Percentiles rank a stretch among this genome's conserved stretches.
Conservation (phyloP, 202 grass and related monocot genomes). For the Cymbopogon flexuosus region DNA sequence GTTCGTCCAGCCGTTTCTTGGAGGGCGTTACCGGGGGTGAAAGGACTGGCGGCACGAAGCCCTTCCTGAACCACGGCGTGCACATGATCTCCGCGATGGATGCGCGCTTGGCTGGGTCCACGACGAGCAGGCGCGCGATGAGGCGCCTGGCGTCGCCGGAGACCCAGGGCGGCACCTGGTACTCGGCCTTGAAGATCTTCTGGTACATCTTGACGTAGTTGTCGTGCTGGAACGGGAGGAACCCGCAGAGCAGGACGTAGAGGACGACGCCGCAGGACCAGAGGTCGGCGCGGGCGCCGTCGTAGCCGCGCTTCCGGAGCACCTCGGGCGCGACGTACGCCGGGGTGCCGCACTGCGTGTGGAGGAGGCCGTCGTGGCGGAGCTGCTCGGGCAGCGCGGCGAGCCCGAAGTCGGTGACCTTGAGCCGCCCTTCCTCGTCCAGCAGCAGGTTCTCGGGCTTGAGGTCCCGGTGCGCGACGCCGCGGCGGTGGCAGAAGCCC, state of each 20-base stretch:
- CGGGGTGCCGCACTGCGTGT: constrained; percentile 95
- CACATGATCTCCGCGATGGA: constrained; percentile 64
- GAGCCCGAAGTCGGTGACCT: constrained; percentile 96
- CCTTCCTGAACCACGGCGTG: constrained; percentile 76
- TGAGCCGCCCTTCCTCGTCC: constrained; percentile 52
- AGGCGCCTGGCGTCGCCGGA: constrained; percentile 69
- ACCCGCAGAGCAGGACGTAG: constrained; percentile 78
- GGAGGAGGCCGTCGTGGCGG: constrained; percentile 69
- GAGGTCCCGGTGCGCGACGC: constrained; percentile 91
- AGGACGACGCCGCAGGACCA: constrained; percentile 98
- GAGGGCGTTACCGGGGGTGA: constrained; percentile 15
- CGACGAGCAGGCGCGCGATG: constrained; percentile 66
- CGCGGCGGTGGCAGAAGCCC: constrained; percentile 83
- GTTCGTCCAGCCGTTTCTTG: not conserved
- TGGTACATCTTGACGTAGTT: constrained; percentile 86
- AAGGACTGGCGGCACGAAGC: constrained; percentile 27
- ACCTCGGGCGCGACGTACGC: constrained; percentile 96
- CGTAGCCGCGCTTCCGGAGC: constrained; percentile 69
- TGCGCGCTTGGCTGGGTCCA: constrained; percentile 67
- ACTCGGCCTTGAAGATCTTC: constrained; percentile 80
- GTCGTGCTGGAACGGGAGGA: constrained; percentile 80
- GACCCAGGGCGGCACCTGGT: constrained; percentile 72
- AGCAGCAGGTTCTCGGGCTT: constrained; percentile 95
- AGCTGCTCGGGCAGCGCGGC: constrained; percentile 93
- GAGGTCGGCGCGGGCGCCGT: constrained; percentile 66